Base-by-base conservation (phyloP, 1,284 basidiomycete species). In the Anthracocystis walkeri region DNA sequence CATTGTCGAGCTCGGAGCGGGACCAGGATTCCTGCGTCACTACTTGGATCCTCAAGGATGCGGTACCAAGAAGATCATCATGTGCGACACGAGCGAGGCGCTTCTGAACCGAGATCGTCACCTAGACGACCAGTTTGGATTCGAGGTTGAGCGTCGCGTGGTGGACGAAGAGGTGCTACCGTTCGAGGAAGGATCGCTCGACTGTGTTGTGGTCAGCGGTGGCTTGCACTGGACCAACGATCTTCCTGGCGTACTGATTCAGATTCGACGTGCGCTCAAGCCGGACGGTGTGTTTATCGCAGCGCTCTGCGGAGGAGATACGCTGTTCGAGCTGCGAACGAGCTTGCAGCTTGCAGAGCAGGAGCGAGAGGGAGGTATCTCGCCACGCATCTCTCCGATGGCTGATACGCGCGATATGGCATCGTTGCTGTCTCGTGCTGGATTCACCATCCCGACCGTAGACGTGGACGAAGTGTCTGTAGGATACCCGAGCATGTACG, bases 181-280 rank as follows among this genome's bases (percentile, higher is more conserved):
- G 2, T 87, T 98, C 27, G 88, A 89, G 14, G 89, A 88, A 6
- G 90, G 92, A 65, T 92, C 92, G 21, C 91, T 96, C 83, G 96
- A 99, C 84, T 94, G 93, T 42, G 90, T 99, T 49, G 91, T 98
- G 33, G 95, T 93, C 16, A 94, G 93, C 80, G 89, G 97, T 3
- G 92, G 91, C 63, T 88, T 99, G 58, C 97, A 99, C 81, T 99
- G 97, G 97, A 91, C 97, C 10, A 99, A 99, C 80, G 97, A 99
- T 86, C 89, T 99, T 14, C 96, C 95, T 66, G 95, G 94, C n/a
- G 88, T 91, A 0, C 89, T 99, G 27, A 89, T 95, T 12, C 97
- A 99, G 84, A 93, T 97, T 65, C 90, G 90, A 77, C 91, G 94
- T 85, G 90, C 92, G 3, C 87, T 99, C 16, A 89, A 91, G 80